phyloP scores from a whole-genome alignment of 495 filamentous ascomycete species.

The Daldinia childiae region DNA sequence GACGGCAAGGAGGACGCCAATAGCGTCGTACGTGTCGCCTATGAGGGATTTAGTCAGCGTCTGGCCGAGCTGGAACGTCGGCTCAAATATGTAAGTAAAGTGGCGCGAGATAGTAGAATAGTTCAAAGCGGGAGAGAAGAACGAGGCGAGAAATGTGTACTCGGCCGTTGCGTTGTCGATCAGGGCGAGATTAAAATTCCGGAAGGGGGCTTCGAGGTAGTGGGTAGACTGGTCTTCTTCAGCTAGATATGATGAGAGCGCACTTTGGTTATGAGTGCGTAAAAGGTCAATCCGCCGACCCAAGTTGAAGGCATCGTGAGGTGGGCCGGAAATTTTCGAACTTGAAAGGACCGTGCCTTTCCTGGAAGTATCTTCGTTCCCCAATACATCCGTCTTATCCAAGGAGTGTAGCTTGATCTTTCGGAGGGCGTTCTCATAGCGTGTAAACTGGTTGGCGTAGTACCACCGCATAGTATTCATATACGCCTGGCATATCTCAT shows the following conservation, averaged over 20 bases:
- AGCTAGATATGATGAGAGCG: conserved; percentile 81
- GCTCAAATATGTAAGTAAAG: conserved; percentile 84
- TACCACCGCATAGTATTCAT: conserved; percentile 99
- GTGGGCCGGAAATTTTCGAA: conserved; percentile 62
- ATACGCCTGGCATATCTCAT: conserved; percentile 92
- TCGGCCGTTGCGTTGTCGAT: conserved; percentile 95
- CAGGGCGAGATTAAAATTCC: conserved; percentile 91
- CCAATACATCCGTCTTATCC: conserved; percentile 86
- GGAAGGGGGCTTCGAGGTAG: conserved; percentile 88
- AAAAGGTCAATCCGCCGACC: conserved; percentile 85
- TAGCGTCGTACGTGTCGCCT: conserved; percentile 77
- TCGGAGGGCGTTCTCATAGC: conserved; percentile 83
- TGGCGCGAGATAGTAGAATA: conserved; percentile 67
- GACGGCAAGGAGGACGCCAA: conserved; percentile 90
- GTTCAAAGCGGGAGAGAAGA: conserved; percentile 74
- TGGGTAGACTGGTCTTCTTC: conserved; percentile 88
- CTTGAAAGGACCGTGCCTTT: conserved; percentile 61
- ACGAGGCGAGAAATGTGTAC: conserved; percentile 90
- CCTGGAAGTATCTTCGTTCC: conserved; percentile 74
- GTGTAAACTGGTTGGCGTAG: conserved; percentile 88
- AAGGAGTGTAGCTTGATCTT: conserved; percentile 84
- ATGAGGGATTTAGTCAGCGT: conserved; percentile 79
- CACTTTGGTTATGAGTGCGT: conserved; percentile 71
- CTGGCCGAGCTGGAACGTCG: conserved; percentile 83
- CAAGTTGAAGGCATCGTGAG: conserved; percentile 88